These are phyloP conservation scores for Stentor roeselii DNA, from an alignment of 73 alveolate genomes.

Conservation along the genomic window DNA sequence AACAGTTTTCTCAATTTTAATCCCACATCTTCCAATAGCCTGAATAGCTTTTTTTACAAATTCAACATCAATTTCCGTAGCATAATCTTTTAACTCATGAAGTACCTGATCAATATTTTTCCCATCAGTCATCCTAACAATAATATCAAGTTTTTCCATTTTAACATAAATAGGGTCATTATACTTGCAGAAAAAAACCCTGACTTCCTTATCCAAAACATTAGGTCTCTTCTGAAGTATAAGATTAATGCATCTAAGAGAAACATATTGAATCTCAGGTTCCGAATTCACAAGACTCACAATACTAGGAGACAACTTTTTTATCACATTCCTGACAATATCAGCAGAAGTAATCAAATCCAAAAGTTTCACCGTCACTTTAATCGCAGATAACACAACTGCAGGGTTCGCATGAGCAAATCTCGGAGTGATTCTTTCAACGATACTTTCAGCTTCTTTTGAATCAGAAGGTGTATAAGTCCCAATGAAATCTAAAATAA, in stretches of 20 bases:
- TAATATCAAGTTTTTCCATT: conserved; percentile 94
- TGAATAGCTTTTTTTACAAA: conserved; percentile 89
- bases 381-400: conserved; percentile 86
- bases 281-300: conserved; percentile 78
- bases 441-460: conserved; percentile 77
- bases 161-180: conserved; percentile 98
- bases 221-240: conserved; percentile 94
- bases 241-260: conserved; percentile 95
- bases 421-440: conserved; percentile 79
- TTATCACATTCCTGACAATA: conserved; percentile 64
- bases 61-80: conserved; percentile 96
- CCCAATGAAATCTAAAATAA: conserved; percentile 88
- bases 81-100: conserved; percentile 90
- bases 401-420: conserved; percentile 91
- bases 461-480: conserved; percentile 65
- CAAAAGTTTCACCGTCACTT: conserved; percentile 79
- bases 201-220: conserved; percentile 93
- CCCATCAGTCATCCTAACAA: conserved; percentile 91
- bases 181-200: conserved; percentile 97
- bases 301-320: conserved; percentile 89
- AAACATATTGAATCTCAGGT: conserved; percentile 98
- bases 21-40: conserved; percentile 96
- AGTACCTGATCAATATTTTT: conserved; percentile 92
- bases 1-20: conserved; percentile 93
- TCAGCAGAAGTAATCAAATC: conserved; percentile 85